Evolutionary conservation across 495 filamentous ascomycete genomes (phyloP), one percentile per base, ranked within the genome.

Genomic region (Aspergillus bridgeri): DNA sequence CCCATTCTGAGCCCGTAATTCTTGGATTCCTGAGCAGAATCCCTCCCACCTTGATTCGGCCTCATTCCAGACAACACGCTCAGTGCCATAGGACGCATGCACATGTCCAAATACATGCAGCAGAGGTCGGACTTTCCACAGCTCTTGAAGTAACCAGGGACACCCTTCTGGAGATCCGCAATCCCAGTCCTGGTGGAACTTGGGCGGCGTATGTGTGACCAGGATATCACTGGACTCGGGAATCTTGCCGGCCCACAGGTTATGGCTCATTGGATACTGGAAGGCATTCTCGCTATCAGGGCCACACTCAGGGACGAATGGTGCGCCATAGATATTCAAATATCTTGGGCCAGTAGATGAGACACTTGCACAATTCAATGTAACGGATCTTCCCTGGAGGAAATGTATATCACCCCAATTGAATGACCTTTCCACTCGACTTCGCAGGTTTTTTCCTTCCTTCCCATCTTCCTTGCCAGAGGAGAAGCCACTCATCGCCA

Each of bases 71-170:
- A 79, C 84, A 2, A 85, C 70, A 3, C 77, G 63, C 62, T 88
- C 81, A 27, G 69, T 63, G 0, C 79, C 79, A 44, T 74, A 65
- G 5, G 68, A 78, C 22, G 65, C 83, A 73, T 96, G 91, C 1
- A 91, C 77, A 69, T 95, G 91, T 11, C 89, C 91, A 71, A 91
- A 92, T 20, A 93, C 75, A 71, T 95, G 90, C 19, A 94, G 21
- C 27, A 51, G 54, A 15, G 79, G 77, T 45, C 60, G 66, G 7
- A 76, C 63, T 0, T 71, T 44, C 85, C 86, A 87, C 18, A 90
- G 64, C 33, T 86, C 82, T 7, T 73, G 63, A 0, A 88, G 75
- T 4, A 93, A 78, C 33, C 73, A 75, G 51, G 78, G 75, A 48
- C 60, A 65, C 1, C 61, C 66, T 20, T 52, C 21, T 0, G 68